Percentiles rank a stretch among this genome's conserved stretches.
These are phyloP conservation scores for Naganishia kalamii DNA, from an alignment of 768 basidiomycete genomes.

Conservation along the genomic window DNA sequence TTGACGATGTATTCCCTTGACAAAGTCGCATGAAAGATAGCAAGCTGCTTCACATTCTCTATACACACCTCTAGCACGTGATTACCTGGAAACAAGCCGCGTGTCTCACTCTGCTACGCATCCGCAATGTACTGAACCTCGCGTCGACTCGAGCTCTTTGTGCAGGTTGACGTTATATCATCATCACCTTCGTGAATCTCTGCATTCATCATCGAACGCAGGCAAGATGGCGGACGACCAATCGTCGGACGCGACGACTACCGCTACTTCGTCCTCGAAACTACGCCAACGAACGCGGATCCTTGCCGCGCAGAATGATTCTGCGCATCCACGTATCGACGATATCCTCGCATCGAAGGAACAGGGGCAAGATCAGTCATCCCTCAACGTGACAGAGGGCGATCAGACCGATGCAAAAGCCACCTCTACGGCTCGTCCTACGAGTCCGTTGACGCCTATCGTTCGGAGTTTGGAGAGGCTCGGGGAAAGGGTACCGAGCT, in stretches of 20 bases:
- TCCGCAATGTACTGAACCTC: too few relatives aligned
- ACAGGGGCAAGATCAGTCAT: not conserved
- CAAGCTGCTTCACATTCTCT: not conserved
- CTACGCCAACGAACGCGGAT: constrained; percentile 6
- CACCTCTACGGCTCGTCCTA: constrained; percentile 4
- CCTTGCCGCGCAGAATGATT: constrained; percentile 6
- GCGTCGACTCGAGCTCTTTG: not conserved
- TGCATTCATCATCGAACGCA: too few relatives aligned
- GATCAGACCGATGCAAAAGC: not conserved
- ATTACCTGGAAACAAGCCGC: not conserved
- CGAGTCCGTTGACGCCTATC: constrained; percentile 12
- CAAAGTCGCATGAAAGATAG: too few relatives aligned
- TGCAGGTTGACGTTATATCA: not conserved
- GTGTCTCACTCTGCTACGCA: not conserved
- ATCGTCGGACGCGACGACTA: not conserved
- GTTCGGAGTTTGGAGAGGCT: constrained; percentile 12
- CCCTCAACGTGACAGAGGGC: not conserved
- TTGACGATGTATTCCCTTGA: not conserved
- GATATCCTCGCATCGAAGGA: constrained; percentile 4
- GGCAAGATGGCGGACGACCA: too few relatives aligned
- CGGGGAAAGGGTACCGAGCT: constrained; percentile 13
- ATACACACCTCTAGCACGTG: not conserved
- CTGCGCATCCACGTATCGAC: not conserved
- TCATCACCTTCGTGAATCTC: too few relatives aligned
- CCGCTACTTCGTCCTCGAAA: not conserved